phyloP scores from a whole-genome alignment of 2,329 filamentous ascomycete species.

The Scedosporium minutisporum region DNA sequence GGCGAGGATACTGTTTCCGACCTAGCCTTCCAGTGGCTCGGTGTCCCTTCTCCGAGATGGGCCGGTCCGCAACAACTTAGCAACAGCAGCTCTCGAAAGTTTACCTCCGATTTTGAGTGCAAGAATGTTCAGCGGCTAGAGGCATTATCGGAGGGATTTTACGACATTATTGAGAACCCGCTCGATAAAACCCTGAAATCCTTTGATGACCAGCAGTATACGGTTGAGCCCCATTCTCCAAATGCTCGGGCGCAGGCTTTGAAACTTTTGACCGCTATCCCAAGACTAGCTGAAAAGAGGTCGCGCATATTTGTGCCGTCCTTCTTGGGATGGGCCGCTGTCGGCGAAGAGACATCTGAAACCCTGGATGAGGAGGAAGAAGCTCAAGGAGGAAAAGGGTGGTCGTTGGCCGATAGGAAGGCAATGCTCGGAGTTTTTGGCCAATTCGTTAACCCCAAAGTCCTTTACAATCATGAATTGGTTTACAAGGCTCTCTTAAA shows the following conservation, averaged over 20 bases:
- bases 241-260: constrained; percentile 69
- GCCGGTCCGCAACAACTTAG: constrained; percentile 29
- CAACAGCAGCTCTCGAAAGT: constrained; percentile 23
- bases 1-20: constrained; percentile 66
- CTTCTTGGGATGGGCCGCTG: constrained; percentile 69
- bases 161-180: constrained; percentile 41
- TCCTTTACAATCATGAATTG: constrained; percentile 66
- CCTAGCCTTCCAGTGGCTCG: constrained; percentile 71
- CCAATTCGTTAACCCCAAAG: constrained; percentile 77
- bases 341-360: constrained; percentile 32
- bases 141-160: constrained; percentile 38
- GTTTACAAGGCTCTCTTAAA: constrained; percentile 68
- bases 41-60: constrained; percentile 45
- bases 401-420: constrained; percentile 75
- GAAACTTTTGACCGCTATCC: constrained; percentile 63
- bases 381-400: constrained; percentile 43
- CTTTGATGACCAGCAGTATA: constrained; percentile 56
- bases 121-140: constrained; percentile 58
- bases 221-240: constrained; percentile 37
- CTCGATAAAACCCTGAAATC: constrained; percentile 48
- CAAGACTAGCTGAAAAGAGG: constrained; percentile 71
- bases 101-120: constrained; percentile 73
- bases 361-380: constrained; percentile 28
- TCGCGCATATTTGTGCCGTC: constrained; percentile 79
- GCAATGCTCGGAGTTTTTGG: constrained; percentile 72